Conservation (phyloP, 2,329 filamentous ascomycete species). For the Tolypocladium ovalisporum region DNA sequence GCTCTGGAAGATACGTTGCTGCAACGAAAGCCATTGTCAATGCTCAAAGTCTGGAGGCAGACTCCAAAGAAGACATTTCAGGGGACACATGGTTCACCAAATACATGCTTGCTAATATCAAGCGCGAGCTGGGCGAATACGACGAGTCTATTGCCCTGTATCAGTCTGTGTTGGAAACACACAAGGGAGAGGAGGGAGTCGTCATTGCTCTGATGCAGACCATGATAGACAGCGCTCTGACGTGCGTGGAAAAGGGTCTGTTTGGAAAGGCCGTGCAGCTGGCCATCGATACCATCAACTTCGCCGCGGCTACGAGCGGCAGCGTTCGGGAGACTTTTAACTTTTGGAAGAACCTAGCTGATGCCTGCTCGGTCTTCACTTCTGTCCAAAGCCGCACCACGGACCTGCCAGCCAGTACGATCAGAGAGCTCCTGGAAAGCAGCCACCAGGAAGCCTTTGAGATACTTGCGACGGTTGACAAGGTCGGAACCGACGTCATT, state of each 20-base stretch:
- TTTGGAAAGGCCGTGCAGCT: slow-evolving; percentile 74
- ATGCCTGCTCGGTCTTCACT: slow-evolving; percentile 78
- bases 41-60: slow-evolving; percentile 64
- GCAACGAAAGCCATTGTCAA: slow-evolving; percentile 84
- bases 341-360: slow-evolving; percentile 85
- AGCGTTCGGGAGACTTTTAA: slow-evolving; percentile 69
- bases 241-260: slow-evolving; percentile 68
- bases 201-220: slow-evolving; percentile 82
- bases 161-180: slow-evolving; percentile 55
- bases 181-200: slow-evolving; percentile 72
- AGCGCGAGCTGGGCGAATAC: slow-evolving; percentile 82
- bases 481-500: slow-evolving; percentile 35
- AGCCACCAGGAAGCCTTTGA: slow-evolving; percentile 45
- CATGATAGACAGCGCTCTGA: slow-evolving; percentile 69
- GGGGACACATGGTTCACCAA: slow-evolving; percentile 88
- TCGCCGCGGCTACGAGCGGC: slow-evolving; percentile 51
- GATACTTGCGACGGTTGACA: slow-evolving; percentile 59
- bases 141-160: slow-evolving; percentile 75
- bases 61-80: slow-evolving; percentile 33
- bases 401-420: slow-evolving; percentile 48
- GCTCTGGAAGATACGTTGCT: slow-evolving; percentile 86
- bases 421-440: slow-evolving; percentile 48
- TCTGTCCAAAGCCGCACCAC: slow-evolving; percentile 58
- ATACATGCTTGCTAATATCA: slow-evolving; percentile 94
- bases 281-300: slow-evolving; percentile 56